Conservation (phyloP, 2,329 filamentous ascomycete genomes). For the Cytospora chrysosperma region DNA sequence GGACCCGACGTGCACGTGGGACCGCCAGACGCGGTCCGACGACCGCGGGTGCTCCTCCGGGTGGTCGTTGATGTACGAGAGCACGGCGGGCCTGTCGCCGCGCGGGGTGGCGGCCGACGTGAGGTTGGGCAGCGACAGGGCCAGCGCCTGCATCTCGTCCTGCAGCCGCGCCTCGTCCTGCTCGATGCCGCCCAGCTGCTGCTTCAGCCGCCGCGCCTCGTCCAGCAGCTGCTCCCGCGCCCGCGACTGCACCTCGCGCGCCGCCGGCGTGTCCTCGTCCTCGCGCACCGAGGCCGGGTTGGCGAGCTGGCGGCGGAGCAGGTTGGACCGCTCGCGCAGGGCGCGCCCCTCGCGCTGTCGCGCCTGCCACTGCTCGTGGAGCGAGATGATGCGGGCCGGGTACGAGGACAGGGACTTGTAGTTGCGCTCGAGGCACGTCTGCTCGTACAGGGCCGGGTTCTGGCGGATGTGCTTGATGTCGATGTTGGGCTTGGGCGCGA, state of each 20-base stretch:
- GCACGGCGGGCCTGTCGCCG: conserved; percentile 61
- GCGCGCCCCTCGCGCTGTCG: conserved; percentile 59
- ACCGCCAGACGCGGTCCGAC: conserved; percentile 57
- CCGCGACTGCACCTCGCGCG: conserved; percentile 34
- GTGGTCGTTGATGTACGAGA: conserved; percentile 78
- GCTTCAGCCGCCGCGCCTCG: conserved; percentile 66
- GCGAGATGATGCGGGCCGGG: conserved; percentile 53
- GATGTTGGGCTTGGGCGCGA: conserved; percentile 74
- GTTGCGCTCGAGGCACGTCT: conserved; percentile 84
- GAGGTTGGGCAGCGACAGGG: conserved; percentile 80
- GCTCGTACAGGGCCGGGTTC: conserved; percentile 74
- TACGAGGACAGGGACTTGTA: conserved; percentile 60
- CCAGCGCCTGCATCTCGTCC: conserved; percentile 69
- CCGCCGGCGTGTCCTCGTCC: conserved; percentile 38
- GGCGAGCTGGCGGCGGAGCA: conserved; percentile 57
- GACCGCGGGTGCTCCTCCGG: conserved; percentile 39
- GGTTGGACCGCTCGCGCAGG: conserved; percentile 66
- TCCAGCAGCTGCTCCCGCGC: conserved; percentile 55
- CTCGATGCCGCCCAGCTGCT: conserved; percentile 59
- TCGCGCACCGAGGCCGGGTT: conserved; percentile 49
- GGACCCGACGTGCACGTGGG: conserved; percentile 82
- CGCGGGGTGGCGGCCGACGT: conserved; percentile 75
- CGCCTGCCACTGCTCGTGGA: conserved; percentile 59
- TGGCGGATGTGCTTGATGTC: conserved; percentile 90
- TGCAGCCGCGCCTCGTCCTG: conserved; percentile 58